phyloP scores from a whole-genome alignment of 176 grass and related monocot species.

The Alloteropsis semialata region DNA sequence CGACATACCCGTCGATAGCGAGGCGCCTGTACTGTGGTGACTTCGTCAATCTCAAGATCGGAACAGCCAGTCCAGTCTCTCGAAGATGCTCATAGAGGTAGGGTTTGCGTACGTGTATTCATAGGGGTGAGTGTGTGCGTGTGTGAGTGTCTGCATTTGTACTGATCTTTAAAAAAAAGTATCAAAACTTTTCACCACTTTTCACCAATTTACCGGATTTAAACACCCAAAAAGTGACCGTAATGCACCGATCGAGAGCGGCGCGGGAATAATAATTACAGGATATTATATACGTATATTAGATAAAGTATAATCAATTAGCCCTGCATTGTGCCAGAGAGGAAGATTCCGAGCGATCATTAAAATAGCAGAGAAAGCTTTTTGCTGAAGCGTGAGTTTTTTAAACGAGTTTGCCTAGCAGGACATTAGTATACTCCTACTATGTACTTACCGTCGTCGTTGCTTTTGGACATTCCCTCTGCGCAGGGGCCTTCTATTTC shows the following conservation, averaged over 20 bases:
- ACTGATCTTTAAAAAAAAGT: too few relatives aligned
- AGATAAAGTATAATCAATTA: not conserved
- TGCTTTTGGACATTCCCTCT: slow-evolving; percentile 11
- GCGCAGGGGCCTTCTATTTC: not conserved
- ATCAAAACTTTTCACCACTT: too few relatives aligned
- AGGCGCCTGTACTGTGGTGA: too few relatives aligned
- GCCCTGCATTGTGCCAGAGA: slow-evolving; percentile 32
- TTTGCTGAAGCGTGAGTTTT: not conserved
- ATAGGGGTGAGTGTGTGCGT: too few relatives aligned
- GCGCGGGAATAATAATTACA: not conserved
- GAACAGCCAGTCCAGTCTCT: too few relatives aligned
- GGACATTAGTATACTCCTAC: not conserved
- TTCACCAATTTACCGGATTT: too few relatives aligned
- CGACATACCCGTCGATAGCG: too few relatives aligned
- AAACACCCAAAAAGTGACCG: too few relatives aligned
- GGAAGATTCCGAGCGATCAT: slow-evolving; percentile 49
- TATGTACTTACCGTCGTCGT: not conserved
- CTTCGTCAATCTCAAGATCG: too few relatives aligned
- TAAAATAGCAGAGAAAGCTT: slow-evolving; percentile 10
- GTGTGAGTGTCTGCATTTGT: too few relatives aligned
- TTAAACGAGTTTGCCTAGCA: not conserved
- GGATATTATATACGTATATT: not conserved
- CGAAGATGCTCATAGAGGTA: too few relatives aligned
- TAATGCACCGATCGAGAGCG: not conserved
- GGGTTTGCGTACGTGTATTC: too few relatives aligned